Conservation (phyloP, 192 early-diverging fungal genomes). For the Borealophlyctis nickersoniae region DNA sequence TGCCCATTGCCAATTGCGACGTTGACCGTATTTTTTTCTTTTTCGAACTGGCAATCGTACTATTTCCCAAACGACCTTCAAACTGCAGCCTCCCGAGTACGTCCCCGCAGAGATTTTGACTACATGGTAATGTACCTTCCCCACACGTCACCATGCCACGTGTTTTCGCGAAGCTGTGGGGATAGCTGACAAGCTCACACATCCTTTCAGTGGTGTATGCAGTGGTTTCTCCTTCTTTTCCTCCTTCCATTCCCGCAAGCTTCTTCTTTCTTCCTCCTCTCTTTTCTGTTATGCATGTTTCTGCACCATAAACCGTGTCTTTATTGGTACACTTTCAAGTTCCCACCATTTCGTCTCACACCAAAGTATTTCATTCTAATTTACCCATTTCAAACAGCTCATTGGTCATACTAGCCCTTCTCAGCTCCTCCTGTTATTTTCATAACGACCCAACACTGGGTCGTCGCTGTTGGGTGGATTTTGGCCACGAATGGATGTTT, state of each 20-base stretch:
- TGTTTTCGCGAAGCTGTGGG: too few relatives aligned
- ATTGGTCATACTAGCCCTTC: not conserved
- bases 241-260: constrained; percentile 28
- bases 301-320: constrained; percentile 33
- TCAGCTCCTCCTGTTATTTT: not conserved
- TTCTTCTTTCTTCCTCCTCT: constrained; percentile 29
- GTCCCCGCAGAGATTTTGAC: too few relatives aligned
- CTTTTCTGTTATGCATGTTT: constrained; percentile 26
- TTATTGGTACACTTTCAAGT: constrained; percentile 23
- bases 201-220: constrained; percentile 11
- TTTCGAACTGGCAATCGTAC: too few relatives aligned
- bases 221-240: constrained; percentile 28
- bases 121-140: too few relatives aligned
- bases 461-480: not conserved
- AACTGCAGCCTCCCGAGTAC: too few relatives aligned
- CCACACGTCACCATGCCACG: too few relatives aligned
- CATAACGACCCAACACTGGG: not conserved
- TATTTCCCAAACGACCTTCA: too few relatives aligned
- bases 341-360: constrained; percentile 8
- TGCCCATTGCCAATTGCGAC: too few relatives aligned
- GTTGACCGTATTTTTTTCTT: too few relatives aligned
- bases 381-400: not conserved
- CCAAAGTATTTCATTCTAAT: not conserved
- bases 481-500: not conserved
- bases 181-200: too few relatives aligned